Evolutionary conservation across 345 rosid genomes (phyloP).

Genomic region (Trapa incisa): DNA sequence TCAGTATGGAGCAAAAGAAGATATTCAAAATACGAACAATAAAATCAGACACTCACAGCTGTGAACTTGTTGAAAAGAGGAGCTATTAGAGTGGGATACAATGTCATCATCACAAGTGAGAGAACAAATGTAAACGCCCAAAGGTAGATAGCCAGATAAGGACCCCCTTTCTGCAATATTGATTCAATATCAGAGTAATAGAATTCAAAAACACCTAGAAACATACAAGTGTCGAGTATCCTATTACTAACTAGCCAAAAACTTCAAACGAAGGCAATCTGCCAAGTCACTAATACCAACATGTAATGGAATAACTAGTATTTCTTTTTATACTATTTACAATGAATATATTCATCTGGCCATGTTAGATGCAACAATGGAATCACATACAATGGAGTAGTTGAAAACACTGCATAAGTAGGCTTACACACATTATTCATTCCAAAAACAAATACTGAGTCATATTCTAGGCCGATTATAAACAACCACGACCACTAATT

Average conservation of each 20-base stretch:
- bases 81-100: slow-evolving; percentile 83
- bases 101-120: slow-evolving; percentile 93
- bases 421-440: not conserved
- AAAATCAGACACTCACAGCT: slow-evolving; percentile 48
- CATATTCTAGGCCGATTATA: not conserved
- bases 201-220: not conserved
- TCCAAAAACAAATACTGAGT: not conserved
- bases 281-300: not conserved
- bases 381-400: not conserved
- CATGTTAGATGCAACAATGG: not conserved
- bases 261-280: not conserved
- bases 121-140: slow-evolving; percentile 96
- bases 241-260: not conserved
- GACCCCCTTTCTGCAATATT: slow-evolving; percentile 89
- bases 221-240: not conserved
- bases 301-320: not conserved
- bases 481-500: not conserved
- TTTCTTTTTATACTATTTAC: not conserved
- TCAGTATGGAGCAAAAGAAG: slow-evolving; percentile 7
- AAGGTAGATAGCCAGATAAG: slow-evolving; percentile 91
- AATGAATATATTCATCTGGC: not conserved
- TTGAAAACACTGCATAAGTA: not conserved
- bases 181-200: slow-evolving; percentile 1
- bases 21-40: not conserved
- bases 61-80: slow-evolving; percentile 97